These are phyloP conservation scores for Knufia fluminis DNA, from an alignment of 2,329 filamentous ascomycete species.

Conservation along the genomic window DNA sequence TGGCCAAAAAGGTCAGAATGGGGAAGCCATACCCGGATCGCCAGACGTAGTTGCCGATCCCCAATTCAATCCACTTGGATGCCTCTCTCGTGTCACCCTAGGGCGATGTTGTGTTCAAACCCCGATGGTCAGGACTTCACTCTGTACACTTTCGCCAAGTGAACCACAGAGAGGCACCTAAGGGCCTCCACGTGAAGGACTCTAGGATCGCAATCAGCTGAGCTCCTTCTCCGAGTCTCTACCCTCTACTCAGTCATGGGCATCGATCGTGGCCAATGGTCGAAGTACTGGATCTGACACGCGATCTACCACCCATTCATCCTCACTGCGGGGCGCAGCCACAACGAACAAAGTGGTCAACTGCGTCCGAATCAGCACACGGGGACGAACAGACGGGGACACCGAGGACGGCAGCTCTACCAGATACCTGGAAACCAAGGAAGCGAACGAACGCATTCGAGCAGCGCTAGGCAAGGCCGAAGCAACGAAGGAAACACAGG, in stretches of 20 bases:
- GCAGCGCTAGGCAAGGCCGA: constrained; percentile 3
- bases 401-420: neutral
- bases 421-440: constrained; percentile 1
- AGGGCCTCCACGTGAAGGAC: too few relatives aligned
- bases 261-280: constrained; percentile 5
- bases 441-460: constrained; percentile 6
- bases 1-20: too few relatives aligned
- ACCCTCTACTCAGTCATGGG: constrained; percentile 5
- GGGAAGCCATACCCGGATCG: too few relatives aligned
- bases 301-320: neutral
- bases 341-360: constrained; percentile 4
- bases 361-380: constrained; percentile 8
- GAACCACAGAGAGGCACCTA: too few relatives aligned
- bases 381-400: constrained; percentile 3
- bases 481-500: constrained; percentile 7
- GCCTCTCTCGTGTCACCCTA: too few relatives aligned
- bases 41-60: too few relatives aligned
- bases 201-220: constrained; percentile 3
- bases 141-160: too few relatives aligned
- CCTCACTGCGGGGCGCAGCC: neutral
- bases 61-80: too few relatives aligned
- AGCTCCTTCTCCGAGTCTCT: neutral
- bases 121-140: too few relatives aligned
- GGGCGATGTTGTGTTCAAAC: too few relatives aligned
- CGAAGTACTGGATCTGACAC: neutral